These are phyloP conservation scores for Cornus kousa DNA, from an alignment of 148 eudicot species.

Conservation along the genomic window DNA sequence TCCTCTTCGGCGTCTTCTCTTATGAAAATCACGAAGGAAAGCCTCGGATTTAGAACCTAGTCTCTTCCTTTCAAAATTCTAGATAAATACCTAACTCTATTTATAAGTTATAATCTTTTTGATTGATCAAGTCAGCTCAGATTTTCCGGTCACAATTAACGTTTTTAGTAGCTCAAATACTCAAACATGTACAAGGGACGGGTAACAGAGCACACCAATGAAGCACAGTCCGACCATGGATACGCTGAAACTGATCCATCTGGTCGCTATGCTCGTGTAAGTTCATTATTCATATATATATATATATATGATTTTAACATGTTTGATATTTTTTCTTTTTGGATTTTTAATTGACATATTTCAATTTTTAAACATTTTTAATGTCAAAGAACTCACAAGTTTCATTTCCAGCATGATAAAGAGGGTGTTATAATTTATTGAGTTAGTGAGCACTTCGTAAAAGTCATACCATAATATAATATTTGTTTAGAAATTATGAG, in stretches of 20 bases:
- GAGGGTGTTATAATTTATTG: neutral
- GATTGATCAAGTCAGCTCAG: neutral
- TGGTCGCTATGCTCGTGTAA: slow-evolving; percentile 42
- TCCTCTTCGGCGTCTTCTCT: slow-evolving; percentile 55
- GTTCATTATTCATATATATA: neutral
- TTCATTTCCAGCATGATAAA: neutral
- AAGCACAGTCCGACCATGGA: neutral
- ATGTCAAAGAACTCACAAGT: neutral
- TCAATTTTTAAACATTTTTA: neutral
- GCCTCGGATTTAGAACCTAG: slow-evolving; percentile 34
- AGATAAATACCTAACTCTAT: neutral
- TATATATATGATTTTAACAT: neutral
- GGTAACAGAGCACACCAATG: neutral
- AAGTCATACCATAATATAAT: slow-evolving; percentile 11
- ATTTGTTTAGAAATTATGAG: neutral
- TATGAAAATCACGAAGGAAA: slow-evolving; percentile 63
- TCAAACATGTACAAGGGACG: neutral
- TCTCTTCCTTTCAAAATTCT: neutral
- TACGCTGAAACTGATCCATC: slow-evolving; percentile 36
- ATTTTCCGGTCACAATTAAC: neutral
- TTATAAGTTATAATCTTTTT: neutral
- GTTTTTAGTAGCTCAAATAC: neutral
- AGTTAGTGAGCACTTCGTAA: neutral
- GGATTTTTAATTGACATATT: neutral
- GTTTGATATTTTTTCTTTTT: neutral